These are phyloP conservation scores for Dipteronia sinensis DNA, from an alignment of 345 rosid species.

Conservation along the genomic window DNA sequence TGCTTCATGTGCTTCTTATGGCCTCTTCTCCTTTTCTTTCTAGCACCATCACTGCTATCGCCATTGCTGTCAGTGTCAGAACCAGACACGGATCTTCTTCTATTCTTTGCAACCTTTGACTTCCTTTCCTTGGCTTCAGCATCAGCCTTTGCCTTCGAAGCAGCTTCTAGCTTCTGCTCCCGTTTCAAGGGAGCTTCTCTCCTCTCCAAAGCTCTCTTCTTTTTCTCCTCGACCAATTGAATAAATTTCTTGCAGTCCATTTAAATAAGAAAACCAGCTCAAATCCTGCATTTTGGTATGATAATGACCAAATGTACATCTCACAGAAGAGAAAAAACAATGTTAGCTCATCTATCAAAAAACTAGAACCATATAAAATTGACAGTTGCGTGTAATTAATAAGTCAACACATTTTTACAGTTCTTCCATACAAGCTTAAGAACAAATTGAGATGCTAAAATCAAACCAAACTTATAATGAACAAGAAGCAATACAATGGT, in stretches of 20 bases:
- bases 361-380: neutral
- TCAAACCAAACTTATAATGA: neutral
- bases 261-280: slow-evolving; percentile 52
- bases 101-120: slow-evolving; percentile 58
- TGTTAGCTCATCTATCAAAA: slow-evolving; percentile 67
- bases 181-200: slow-evolving; percentile 89
- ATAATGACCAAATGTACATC: slow-evolving; percentile 81
- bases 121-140: slow-evolving; percentile 63
- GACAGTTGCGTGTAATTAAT: neutral
- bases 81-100: slow-evolving; percentile 40
- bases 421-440: neutral
- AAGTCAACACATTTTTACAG: neutral
- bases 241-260: slow-evolving; percentile 98
- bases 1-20: slow-evolving; percentile 63
- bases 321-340: slow-evolving; percentile 94
- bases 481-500: neutral
- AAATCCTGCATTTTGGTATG: slow-evolving; percentile 90
- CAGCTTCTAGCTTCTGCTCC: slow-evolving; percentile 97
- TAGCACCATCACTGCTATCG: slow-evolving; percentile 41
- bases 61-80: slow-evolving; percentile 54
- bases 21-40: slow-evolving; percentile 51
- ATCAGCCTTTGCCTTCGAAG: slow-evolving; percentile 72
- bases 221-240: slow-evolving; percentile 94
- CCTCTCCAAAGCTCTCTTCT: slow-evolving; percentile 74
- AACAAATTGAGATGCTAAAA: neutral